Evolutionary conservation across 257 asterid species (phyloP), one percentile per base, ranked within the genome.

Genomic region (Lavandula angustifolia): DNA sequence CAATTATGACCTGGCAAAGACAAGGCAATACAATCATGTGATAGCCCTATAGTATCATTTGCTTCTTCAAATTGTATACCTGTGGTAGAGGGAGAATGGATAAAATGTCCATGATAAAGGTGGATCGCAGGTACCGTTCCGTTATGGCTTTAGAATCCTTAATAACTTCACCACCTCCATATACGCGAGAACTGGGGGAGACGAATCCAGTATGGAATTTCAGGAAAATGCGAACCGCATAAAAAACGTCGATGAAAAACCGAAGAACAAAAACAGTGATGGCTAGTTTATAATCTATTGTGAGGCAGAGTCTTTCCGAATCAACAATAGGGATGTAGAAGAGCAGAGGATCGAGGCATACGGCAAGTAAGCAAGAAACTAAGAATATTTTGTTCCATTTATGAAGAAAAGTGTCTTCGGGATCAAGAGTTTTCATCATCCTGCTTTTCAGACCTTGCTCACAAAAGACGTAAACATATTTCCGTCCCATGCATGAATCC

Each of bases 31-130:
- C 0, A 7, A 31, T 10, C 31, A 0, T 22, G 27, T 2, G 27
- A 22, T 2, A 22, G 27, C 27, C 2, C 27, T 22, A 22, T 22
- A 22, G 27, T 22, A 22, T 42, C n/a, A 40, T 40, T 42, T 10
- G 16, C 16, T 34, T 7, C 38, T 3, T 10, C 7, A 40, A 16
- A 4, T 44, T 5, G 34, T 12, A 9, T 60, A 85, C 89, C 86
- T 86, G 94, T 44, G 95, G 91, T 34, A 86, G 43, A 37, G 95
- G 95, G 67, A 86, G 85, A 76, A 84, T 61, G 6, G 95, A 76
- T 60, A 78, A 66, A 44, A 86, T 10, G 60, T 86, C 95, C 3
- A 84, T 31, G 46, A 76, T 4, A 71, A 84, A 86, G 73, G 79
- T 74, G 9, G 82, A 76, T 1, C 7, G 54, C 56, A 85, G 16